These are phyloP conservation scores for Ephemerocybe angulata DNA, from an alignment of 768 basidiomycete species.

Conservation along the genomic window DNA sequence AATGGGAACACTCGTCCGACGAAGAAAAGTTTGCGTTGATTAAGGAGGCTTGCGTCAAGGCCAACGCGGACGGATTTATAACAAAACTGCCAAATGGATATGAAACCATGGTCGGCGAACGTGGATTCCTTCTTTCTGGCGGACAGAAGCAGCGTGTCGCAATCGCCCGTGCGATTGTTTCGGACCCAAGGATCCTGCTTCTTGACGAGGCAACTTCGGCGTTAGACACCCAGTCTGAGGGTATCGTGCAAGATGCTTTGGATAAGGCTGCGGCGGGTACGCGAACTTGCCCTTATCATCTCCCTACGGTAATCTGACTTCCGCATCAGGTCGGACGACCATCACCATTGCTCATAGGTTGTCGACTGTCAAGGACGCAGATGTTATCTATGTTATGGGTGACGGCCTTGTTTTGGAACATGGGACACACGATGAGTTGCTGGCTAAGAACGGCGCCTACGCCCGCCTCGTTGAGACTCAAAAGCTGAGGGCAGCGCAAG, in stretches of 20 bases:
- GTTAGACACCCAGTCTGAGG: constrained; percentile 73
- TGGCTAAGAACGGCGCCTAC: constrained; percentile 55
- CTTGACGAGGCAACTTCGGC: constrained; percentile 78
- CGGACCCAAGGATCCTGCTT: constrained; percentile 69
- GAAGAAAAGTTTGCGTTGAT: no score
- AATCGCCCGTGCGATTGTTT: no score
- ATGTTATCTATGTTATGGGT: no score
- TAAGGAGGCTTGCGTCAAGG: no score
- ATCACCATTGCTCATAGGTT: constrained; percentile 69
- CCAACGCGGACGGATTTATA: no score
- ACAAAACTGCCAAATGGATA: no score
- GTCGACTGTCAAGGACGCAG: constrained; percentile 78
- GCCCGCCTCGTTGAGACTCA: constrained; percentile 64
- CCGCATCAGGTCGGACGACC: constrained; percentile 60
- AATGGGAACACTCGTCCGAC: no score
- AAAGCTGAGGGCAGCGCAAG: constrained; percentile 52
- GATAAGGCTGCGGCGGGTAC: constrained; percentile 67
- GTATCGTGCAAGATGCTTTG: constrained; percentile 76
- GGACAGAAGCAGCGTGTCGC: no score
- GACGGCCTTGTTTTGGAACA: constrained; percentile 67
- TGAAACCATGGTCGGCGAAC: no score
- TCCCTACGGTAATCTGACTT: constrained; percentile 29
- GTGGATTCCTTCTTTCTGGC: no score
- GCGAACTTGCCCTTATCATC: constrained; percentile 41
- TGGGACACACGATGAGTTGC: constrained; percentile 64